Evolutionary conservation across 169 alveolate genomes (phyloP).

Genomic region (Plasmodium adleri): DNA sequence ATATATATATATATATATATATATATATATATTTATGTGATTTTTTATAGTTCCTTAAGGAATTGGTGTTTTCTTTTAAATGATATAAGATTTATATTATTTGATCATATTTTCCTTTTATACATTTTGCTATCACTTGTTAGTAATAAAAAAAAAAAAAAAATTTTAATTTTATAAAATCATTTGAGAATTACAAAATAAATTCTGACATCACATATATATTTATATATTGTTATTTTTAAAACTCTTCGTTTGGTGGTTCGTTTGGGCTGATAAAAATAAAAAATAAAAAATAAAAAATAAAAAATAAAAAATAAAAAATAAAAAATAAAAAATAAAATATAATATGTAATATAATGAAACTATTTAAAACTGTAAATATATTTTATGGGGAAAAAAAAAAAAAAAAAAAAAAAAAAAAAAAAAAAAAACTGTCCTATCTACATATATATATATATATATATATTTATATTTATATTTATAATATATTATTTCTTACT

Average conservation of each 20-base stretch:
- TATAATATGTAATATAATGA: neutral
- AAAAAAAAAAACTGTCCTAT: too few relatives aligned
- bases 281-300: constrained; percentile 4
- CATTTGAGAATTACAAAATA: neutral
- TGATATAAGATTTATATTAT: too few relatives aligned
- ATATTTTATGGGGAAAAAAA: neutral
- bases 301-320: too few relatives aligned
- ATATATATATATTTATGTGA: too few relatives aligned
- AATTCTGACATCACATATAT: neutral
- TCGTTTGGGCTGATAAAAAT: constrained; percentile 50
- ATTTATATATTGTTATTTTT: neutral
- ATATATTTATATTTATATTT: neutral
- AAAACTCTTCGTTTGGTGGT: constrained; percentile 61
- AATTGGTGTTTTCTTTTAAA: too few relatives aligned
- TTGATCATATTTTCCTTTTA: too few relatives aligned
- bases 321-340: too few relatives aligned
- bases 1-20: too few relatives aligned
- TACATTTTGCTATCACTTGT: neutral
- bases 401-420: too few relatives aligned
- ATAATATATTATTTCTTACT: constrained; percentile 30
- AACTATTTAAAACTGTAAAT: neutral
- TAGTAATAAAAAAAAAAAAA: neutral
- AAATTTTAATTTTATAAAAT: too few relatives aligned
- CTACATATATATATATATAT: too few relatives aligned
- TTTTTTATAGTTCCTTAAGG: too few relatives aligned